Conservation (phyloP, 176 grass and related monocot genomes). For the Pontederia paniculata region DNA sequence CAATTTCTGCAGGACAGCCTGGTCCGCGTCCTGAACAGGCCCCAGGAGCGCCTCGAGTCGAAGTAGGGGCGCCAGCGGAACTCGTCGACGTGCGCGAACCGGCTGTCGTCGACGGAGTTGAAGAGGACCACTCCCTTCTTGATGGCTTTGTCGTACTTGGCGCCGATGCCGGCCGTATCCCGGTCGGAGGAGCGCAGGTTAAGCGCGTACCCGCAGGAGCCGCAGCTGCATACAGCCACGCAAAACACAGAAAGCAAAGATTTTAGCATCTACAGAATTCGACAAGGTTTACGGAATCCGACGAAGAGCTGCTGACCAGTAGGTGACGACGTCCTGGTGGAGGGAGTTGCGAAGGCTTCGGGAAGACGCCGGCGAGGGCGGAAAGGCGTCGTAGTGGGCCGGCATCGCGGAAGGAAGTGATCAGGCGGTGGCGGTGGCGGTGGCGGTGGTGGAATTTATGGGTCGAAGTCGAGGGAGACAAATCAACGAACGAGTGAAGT, state of each 20-base stretch:
- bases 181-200: conserved; percentile 35
- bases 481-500: conserved; percentile 4
- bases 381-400: too few relatives aligned
- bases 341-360: too few relatives aligned
- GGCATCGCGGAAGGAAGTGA: too few relatives aligned
- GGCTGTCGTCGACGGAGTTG: conserved; percentile 42
- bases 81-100: conserved; percentile 46
- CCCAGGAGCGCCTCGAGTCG: conserved; percentile 16
- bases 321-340: too few relatives aligned
- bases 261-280: too few relatives aligned
- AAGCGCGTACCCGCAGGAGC: conserved; percentile 39
- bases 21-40: conserved; percentile 35
- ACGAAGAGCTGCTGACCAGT: too few relatives aligned
- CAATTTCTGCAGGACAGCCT: conserved; percentile 47
- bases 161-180: conserved; percentile 33
- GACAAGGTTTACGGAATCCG: too few relatives aligned
- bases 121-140: conserved; percentile 37
- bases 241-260: not conserved
- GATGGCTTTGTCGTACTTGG: conserved; percentile 7
- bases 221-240: conserved; percentile 25
- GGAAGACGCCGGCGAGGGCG: too few relatives aligned
- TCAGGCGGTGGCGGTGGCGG: conserved; percentile 12
- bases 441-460: too few relatives aligned
- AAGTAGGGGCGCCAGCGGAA: conserved; percentile 32
- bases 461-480: too few relatives aligned